Evolutionary conservation across 1,284 basidiomycete species (phyloP).

Genomic region (Leccinum pachyderme): DNA sequence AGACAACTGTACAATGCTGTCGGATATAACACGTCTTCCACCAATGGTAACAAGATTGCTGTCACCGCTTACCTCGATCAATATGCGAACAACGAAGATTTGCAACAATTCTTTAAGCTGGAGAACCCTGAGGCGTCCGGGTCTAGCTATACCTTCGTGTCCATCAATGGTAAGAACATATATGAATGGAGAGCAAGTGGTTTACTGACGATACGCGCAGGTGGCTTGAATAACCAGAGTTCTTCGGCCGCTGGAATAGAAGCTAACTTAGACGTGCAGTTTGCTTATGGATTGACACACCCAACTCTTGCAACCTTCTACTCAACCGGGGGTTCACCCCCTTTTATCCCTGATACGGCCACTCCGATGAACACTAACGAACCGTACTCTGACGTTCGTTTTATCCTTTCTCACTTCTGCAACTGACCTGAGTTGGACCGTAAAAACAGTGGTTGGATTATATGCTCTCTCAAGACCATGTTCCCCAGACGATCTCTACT

Average conservation of each 20-base stretch:
- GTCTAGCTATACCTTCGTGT: conserved; percentile 38
- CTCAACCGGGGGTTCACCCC: conserved; percentile 59
- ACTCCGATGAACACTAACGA: conserved; percentile 55
- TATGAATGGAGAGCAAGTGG: neutral
- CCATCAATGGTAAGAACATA: conserved; percentile 42
- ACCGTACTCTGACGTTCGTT: conserved; percentile 53
- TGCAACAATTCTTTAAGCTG: conserved; percentile 53
- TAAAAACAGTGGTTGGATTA: conserved; percentile 58
- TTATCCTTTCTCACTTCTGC: neutral
- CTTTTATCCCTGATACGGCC: conserved; percentile 51
- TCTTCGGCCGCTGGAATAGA: conserved; percentile 55
- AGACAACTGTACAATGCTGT: conserved; percentile 41
- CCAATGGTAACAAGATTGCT: conserved; percentile 48
- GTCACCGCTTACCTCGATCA: conserved; percentile 55
- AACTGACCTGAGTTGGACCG: neutral
- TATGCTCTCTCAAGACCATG: conserved; percentile 38
- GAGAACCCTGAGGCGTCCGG: conserved; percentile 31
- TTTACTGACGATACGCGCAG: conserved; percentile 22
- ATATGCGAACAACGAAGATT: conserved; percentile 55
- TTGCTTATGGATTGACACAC: conserved; percentile 59
- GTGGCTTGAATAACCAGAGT: conserved; percentile 62
- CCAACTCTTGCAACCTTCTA: conserved; percentile 52
- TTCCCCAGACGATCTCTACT: conserved; percentile 27
- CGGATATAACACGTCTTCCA: conserved; percentile 38
- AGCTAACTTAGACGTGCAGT: conserved; percentile 71